These are phyloP conservation scores for Cornus controversa DNA, from an alignment of 148 eudicot genomes.

Conservation along the genomic window DNA sequence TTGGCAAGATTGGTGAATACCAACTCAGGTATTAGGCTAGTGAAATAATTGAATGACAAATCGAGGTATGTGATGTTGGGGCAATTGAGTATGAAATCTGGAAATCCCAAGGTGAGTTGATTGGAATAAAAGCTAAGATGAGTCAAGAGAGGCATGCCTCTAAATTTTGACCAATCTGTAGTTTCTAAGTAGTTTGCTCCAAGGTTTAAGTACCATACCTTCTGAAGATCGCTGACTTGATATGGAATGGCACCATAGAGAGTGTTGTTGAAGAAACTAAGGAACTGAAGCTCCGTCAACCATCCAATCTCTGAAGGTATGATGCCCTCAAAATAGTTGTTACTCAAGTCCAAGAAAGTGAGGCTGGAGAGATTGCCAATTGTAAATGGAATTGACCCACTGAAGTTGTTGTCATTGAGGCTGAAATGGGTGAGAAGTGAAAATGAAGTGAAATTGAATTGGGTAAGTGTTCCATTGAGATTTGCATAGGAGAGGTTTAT, in stretches of 20 bases:
- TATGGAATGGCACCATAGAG: conserved; percentile 44
- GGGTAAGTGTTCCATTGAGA: conserved; percentile 38
- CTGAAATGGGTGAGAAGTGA: conserved; percentile 41
- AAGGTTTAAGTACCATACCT: conserved; percentile 49
- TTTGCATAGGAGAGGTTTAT: conserved; percentile 31
- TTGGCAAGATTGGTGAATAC: conserved; percentile 40
- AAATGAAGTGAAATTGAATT: conserved; percentile 50
- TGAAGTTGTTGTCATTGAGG: conserved; percentile 40
- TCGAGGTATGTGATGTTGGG: conserved; percentile 57
- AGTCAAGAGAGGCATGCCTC: conserved; percentile 42
- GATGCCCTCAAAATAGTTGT: conserved; percentile 35
- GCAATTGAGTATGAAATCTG: conserved; percentile 48
- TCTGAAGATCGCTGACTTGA: conserved; percentile 47
- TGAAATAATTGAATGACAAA: conserved; percentile 52
- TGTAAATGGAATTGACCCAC: conserved; percentile 57
- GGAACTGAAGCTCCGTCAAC: conserved; percentile 40
- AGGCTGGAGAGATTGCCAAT: conserved; percentile 54
- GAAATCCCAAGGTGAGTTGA: conserved; percentile 45
- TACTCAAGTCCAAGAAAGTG: conserved; percentile 47
- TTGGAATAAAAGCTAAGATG: conserved; percentile 43
- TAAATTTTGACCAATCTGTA: conserved; percentile 61
- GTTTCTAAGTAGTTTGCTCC: conserved; percentile 57
- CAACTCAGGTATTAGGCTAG: conserved; percentile 49
- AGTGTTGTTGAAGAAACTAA: conserved; percentile 40
- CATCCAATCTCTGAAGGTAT: conserved; percentile 59